Conservation (phyloP, 78 protist species). For the Trichosphaerium sp. region DNA sequence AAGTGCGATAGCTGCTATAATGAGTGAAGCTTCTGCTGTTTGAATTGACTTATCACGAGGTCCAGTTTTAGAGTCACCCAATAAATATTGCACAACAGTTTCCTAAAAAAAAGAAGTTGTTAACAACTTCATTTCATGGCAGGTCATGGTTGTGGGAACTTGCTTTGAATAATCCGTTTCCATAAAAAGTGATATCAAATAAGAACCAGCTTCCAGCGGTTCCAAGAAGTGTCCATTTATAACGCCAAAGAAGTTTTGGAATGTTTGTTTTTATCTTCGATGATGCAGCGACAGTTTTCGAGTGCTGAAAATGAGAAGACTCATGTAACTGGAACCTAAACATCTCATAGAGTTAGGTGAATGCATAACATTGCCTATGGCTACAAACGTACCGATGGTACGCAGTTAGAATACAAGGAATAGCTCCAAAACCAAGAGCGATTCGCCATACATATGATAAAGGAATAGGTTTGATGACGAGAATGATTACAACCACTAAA, state of each 20-base stretch:
- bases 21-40: too few relatives aligned
- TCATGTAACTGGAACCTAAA: not conserved
- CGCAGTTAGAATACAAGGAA: not conserved
- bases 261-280: not conserved
- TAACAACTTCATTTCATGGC: not conserved
- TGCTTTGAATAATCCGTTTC: constrained; percentile 43
- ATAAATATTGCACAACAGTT: not conserved
- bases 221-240: constrained; percentile 33
- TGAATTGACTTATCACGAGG: too few relatives aligned
- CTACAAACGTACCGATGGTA: too few relatives aligned
- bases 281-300: not conserved
- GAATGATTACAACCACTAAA: constrained; percentile 5
- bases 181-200: constrained; percentile 66
- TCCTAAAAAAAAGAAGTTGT: not conserved
- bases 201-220: constrained; percentile 72
- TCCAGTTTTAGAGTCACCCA: not conserved
- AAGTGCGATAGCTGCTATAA: too few relatives aligned
- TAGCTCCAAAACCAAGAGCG: not conserved
- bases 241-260: not conserved
- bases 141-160: not conserved
- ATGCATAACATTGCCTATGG: too few relatives aligned
- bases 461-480: not conserved
- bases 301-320: not conserved
- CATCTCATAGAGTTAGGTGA: too few relatives aligned
- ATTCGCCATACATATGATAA: not conserved